Evolutionary conservation across 441 rosid species (phyloP).

Genomic region (Euphorbia celastroides): DNA sequence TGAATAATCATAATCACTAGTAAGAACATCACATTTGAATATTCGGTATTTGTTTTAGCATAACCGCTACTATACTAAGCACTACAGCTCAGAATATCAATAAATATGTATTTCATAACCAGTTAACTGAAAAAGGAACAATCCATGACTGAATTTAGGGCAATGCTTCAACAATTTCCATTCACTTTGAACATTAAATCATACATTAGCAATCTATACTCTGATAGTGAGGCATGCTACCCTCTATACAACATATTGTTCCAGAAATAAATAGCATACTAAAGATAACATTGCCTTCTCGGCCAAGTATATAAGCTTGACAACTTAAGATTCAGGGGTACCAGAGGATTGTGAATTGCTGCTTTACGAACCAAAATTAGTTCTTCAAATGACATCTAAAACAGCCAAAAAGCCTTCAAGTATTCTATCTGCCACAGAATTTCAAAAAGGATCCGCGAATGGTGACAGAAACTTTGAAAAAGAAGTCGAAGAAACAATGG

Average conservation of each 20-base stretch:
- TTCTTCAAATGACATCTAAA: slow-evolving; percentile 10
- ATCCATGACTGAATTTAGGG: slow-evolving; percentile 6
- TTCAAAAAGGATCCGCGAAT: slow-evolving; percentile 6
- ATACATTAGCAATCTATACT: slow-evolving; percentile 10
- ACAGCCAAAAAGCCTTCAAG: slow-evolving; percentile 20
- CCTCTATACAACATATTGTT: no score
- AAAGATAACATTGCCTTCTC: slow-evolving; percentile 14
- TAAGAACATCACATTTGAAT: background rate
- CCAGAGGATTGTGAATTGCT: slow-evolving; percentile 13
- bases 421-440: slow-evolving; percentile 14
- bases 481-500: background rate
- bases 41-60: no score
- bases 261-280: background rate
- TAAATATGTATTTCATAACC: background rate
- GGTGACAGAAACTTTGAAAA: background rate
- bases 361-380: slow-evolving; percentile 14
- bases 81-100: background rate
- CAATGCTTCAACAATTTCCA: slow-evolving; percentile 7
- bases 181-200: slow-evolving; percentile 15
- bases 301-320: no score
- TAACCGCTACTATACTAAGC: background rate
- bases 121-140: slow-evolving; percentile 10
- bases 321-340: slow-evolving; percentile 11
- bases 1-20: no score
- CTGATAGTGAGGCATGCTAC: no score